Conservation (phyloP, 768 basidiomycete genomes). For the Psilocybe cyanescens region DNA sequence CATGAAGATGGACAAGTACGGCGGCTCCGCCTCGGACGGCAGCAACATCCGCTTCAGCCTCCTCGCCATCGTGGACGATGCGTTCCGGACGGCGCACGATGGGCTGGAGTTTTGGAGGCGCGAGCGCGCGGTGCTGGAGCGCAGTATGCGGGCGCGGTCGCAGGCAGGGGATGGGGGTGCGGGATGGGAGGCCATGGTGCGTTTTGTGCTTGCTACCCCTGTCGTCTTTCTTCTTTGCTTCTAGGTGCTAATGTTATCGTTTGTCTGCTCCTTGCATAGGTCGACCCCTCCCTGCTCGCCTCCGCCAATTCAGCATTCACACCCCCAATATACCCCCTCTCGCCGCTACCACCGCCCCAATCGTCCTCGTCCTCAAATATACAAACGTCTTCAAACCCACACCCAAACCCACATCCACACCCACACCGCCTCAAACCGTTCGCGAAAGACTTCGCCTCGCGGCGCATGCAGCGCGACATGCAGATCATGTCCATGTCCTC, state of each 20-base stretch:
- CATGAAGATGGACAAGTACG: conserved; percentile 64
- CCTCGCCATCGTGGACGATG: conserved; percentile 60
- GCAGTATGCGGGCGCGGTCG: conserved; percentile 35
- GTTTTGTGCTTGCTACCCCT: conserved; percentile 17
- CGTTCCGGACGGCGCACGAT: conserved; percentile 51
- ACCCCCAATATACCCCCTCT: no score
- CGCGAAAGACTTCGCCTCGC: conserved; percentile 47
- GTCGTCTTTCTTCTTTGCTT: neutral
- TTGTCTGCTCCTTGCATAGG: conserved; percentile 28
- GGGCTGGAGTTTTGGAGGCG: conserved; percentile 56
- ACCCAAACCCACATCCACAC: conserved; percentile 17
- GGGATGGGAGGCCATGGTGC: conserved; percentile 41
- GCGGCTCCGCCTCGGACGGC: conserved; percentile 44
- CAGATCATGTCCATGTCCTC: conserved; percentile 47
- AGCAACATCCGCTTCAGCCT: conserved; percentile 62
- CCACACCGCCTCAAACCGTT: conserved; percentile 27
- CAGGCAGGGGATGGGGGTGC: conserved; percentile 19
- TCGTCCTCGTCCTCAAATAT: neutral
- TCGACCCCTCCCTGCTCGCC: conserved; percentile 39
- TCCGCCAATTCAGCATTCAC: conserved; percentile 25
- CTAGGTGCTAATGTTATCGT: no score
- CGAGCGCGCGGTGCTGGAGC: conserved; percentile 48
- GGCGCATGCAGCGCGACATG: conserved; percentile 44
- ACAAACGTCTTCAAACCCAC: neutral
- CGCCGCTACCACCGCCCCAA: no score